Conservation (phyloP, 768 basidiomycete species). For the Strobilomyces confusus region DNA sequence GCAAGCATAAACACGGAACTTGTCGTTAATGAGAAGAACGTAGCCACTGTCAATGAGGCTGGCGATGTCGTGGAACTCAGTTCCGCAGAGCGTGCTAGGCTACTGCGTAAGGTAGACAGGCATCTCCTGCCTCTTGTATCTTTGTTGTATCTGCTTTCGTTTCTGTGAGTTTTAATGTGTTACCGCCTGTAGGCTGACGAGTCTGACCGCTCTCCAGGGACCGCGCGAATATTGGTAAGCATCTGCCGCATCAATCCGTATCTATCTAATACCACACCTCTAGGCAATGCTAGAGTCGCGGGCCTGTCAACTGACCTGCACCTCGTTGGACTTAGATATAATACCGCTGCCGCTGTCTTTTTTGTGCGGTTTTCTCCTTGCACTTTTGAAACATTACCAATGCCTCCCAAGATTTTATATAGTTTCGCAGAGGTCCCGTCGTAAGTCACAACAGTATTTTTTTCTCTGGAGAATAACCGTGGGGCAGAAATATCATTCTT, state of each 20-base stretch:
- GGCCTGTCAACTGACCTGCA: conserved; percentile 39
- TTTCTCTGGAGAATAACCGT: conserved; percentile 1
- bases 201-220: conserved; percentile 29
- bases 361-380: conserved; percentile 23
- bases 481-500: conserved; percentile 34
- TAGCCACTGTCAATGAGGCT: not conserved
- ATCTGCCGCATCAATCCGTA: not conserved
- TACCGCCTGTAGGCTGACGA: no score
- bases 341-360: conserved; percentile 37
- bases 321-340: conserved; percentile 33
- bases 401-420: conserved; percentile 31
- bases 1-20: conserved; percentile 9
- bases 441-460: conserved; percentile 20
- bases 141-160: conserved; percentile 43
- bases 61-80: conserved; percentile 5
- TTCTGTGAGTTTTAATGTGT: conserved; percentile 37
- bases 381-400: not conserved
- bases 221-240: conserved; percentile 43
- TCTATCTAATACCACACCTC: not conserved
- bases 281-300: conserved; percentile 43
- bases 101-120: conserved; percentile 41
- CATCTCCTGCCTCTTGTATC: conserved; percentile 44
- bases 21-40: conserved; percentile 12
- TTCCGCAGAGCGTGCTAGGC: conserved; percentile 21
- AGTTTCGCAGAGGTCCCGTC: conserved; percentile 36